Conservation (phyloP, 2,329 filamentous ascomycete species). For the Penicillium sumatraense region DNA sequence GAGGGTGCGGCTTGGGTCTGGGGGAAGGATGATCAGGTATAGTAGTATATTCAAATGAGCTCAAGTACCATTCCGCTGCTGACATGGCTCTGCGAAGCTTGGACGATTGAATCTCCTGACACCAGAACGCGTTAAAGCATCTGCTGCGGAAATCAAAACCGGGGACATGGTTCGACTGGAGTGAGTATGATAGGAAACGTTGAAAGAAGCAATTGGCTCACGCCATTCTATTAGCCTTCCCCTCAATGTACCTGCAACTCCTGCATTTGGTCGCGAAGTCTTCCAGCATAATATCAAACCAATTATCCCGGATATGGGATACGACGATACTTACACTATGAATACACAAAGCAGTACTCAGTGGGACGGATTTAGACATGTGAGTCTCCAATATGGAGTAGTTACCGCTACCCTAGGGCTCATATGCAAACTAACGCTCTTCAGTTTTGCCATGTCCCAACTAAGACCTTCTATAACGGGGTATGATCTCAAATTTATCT, state of each 20-base stretch:
- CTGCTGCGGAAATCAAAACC: slow-evolving; percentile 57
- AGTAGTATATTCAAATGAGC: slow-evolving; percentile 34
- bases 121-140: slow-evolving; percentile 57
- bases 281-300: slow-evolving; percentile 62
- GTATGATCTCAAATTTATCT: slow-evolving; percentile 23
- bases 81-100: slow-evolving; percentile 20
- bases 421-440: not conserved
- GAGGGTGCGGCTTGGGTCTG: slow-evolving; percentile 64
- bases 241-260: slow-evolving; percentile 56
- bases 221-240: slow-evolving; percentile 48
- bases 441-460: slow-evolving; percentile 44
- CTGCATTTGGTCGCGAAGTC: slow-evolving; percentile 56
- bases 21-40: slow-evolving; percentile 60
- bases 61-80: not conserved
- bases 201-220: not conserved
- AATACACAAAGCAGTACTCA: slow-evolving; percentile 57
- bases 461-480: slow-evolving; percentile 47
- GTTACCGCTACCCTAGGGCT: not conserved
- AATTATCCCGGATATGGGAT: slow-evolving; percentile 40
- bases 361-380: slow-evolving; percentile 57
- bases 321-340: slow-evolving; percentile 51
- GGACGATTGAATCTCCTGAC: slow-evolving; percentile 61
- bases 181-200: slow-evolving; percentile 34
- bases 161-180: slow-evolving; percentile 62
- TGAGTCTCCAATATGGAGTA: slow-evolving; percentile 20